These are phyloP conservation scores for Lachnellula arida DNA, from an alignment of 2,329 filamentous ascomycete genomes.

Conservation along the genomic window DNA sequence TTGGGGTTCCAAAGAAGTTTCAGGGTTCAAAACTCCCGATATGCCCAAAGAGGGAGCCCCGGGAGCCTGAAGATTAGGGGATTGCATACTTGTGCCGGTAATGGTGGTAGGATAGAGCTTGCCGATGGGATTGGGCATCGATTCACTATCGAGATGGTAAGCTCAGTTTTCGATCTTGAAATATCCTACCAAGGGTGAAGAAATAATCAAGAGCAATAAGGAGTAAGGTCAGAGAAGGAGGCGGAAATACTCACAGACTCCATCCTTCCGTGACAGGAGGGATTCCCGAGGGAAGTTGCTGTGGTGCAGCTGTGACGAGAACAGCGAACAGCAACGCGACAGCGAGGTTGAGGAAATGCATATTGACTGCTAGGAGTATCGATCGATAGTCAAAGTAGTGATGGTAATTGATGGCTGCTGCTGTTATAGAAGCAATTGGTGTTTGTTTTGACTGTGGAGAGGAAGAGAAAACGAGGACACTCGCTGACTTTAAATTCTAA, in stretches of 20 bases:
- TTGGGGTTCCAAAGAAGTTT: too few species aligned
- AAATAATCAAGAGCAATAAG: background rate
- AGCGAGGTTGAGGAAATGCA: background rate
- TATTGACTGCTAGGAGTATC: background rate
- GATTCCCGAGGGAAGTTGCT: background rate
- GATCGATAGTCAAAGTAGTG: background rate
- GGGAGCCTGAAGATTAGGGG: too few species aligned
- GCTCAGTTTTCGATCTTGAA: background rate
- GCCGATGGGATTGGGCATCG: conserved; percentile 45
- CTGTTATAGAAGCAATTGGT: too few species aligned
- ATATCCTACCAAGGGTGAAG: background rate
- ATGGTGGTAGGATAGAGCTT: conserved; percentile 42
- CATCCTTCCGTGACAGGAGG: background rate
- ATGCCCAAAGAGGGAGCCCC: too few species aligned
- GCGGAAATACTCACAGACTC: background rate
- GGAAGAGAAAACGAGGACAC: too few species aligned
- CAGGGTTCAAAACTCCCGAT: too few species aligned
- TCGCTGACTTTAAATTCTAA: too few species aligned
- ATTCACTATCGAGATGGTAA: conserved; percentile 7
- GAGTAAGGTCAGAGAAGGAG: background rate
- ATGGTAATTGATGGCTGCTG: too few species aligned
- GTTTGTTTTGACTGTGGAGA: too few species aligned
- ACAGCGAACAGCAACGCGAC: background rate
- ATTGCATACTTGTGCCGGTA: conserved; percentile 38
- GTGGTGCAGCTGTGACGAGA: background rate